phyloP scores from a whole-genome alignment of 2,329 filamentous ascomycete species.

The Ascochyta rabiei region DNA sequence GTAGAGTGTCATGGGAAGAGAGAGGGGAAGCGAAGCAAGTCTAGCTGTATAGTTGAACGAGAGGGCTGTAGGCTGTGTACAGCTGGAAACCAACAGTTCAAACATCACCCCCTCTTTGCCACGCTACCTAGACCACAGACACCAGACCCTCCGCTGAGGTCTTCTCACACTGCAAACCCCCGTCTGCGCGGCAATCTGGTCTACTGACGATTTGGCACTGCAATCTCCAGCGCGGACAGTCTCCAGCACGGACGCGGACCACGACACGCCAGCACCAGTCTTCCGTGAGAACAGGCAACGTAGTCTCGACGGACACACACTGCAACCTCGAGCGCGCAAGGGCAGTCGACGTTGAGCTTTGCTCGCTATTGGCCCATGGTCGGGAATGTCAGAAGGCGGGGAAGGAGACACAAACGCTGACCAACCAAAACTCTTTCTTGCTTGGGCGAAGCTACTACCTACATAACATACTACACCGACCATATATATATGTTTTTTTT shows the following conservation, averaged over 20 bases:
- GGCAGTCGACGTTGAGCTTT: not conserved
- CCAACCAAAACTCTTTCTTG: too few species aligned
- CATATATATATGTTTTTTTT: not conserved
- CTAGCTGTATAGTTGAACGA: not conserved
- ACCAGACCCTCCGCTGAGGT: too few species aligned
- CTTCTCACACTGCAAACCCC: too few species aligned
- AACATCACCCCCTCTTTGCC: not conserved
- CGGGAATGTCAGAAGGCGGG: too few species aligned
- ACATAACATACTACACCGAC: not conserved
- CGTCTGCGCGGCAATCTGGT: too few species aligned
- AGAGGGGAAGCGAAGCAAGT: constrained; percentile 3
- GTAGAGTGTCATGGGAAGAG: constrained; percentile 15
- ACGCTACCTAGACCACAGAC: too few species aligned
- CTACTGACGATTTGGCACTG: not conserved
- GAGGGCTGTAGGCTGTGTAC: not conserved
- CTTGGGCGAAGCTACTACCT: not conserved
- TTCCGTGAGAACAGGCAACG: too few species aligned
- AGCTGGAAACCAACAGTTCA: not conserved
- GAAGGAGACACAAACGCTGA: too few species aligned
- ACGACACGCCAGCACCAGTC: too few species aligned
- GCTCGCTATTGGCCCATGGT: too few species aligned
- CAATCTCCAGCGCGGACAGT: not conserved
- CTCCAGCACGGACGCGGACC: too few species aligned
- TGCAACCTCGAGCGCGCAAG: not conserved
- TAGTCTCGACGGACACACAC: not conserved